Conservation (phyloP, 345 rosid genomes). For the Arabidopsis arenosa region DNA sequence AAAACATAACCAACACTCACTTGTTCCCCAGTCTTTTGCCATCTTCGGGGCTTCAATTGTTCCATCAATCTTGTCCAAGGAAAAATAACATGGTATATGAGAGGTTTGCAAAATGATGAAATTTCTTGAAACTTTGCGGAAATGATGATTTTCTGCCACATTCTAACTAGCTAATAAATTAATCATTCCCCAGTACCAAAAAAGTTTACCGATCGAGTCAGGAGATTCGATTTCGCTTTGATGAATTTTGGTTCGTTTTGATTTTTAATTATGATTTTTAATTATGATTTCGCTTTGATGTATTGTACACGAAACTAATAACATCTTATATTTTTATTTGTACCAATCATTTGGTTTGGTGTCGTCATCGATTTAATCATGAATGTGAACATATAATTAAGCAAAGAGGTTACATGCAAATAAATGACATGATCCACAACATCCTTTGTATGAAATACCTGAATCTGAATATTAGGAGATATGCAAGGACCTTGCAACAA, state of each 20-base stretch:
- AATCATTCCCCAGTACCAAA: background rate
- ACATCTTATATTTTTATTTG: background rate
- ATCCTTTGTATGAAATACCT: slow-evolving; percentile 5
- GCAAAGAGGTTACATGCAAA: background rate
- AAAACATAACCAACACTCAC: slow-evolving; percentile 14
- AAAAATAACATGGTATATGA: too few species aligned
- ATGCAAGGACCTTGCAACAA: slow-evolving; percentile 28
- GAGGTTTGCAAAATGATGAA: background rate
- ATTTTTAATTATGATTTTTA: too few species aligned
- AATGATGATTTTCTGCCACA: background rate
- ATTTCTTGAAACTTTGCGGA: background rate
- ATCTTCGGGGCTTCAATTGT: background rate
- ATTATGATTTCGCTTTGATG: too few species aligned
- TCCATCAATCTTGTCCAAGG: slow-evolving; percentile 28
- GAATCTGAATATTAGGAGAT: slow-evolving; percentile 22
- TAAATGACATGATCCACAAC: slow-evolving; percentile 1
- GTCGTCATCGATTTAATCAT: background rate
- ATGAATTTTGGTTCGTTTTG: background rate
- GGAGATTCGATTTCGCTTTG: too few species aligned
- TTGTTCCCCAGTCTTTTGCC: background rate
- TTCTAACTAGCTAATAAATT: background rate
- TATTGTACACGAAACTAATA: background rate
- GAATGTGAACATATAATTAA: background rate
- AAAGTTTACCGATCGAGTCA: background rate
- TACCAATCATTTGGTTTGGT: background rate